These are phyloP conservation scores for Antitrichia curtipendula DNA, from an alignment of 225 moss, liverwort and hornwort genomes.

Conservation along the genomic window DNA sequence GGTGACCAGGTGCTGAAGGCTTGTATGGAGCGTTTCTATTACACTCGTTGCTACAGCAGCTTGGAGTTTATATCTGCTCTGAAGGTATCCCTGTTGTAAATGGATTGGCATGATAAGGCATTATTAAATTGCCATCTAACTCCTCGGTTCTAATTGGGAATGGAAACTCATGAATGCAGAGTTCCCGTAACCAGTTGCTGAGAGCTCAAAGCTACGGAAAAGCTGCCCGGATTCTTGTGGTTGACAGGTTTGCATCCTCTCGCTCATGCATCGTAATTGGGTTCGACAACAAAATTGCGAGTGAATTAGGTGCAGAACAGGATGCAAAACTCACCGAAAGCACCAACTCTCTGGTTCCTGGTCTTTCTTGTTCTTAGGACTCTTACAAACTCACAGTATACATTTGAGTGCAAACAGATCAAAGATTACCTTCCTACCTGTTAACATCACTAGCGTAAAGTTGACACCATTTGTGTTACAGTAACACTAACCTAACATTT, in stretches of 20 bases:
- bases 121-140: neutral
- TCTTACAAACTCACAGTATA: neutral
- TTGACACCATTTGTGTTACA: neutral
- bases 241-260: slow-evolving; percentile 34
- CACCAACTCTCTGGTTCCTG: neutral
- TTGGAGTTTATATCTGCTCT: slow-evolving; percentile 46
- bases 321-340: neutral
- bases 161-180: slow-evolving; percentile 4
- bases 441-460: neutral
- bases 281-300: neutral
- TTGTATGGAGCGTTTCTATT: slow-evolving; percentile 36
- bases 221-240: slow-evolving; percentile 29
- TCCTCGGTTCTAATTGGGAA: neutral
- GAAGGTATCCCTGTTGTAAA: slow-evolving; percentile 15
- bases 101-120: neutral
- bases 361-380: neutral
- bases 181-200: slow-evolving; percentile 30
- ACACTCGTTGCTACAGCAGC: slow-evolving; percentile 57
- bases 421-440: neutral
- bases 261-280: neutral
- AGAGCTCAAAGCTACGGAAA: slow-evolving; percentile 28
- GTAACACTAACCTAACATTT: neutral
- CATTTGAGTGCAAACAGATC: neutral
- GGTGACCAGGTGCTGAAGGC: slow-evolving; percentile 22
- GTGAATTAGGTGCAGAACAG: neutral